These are phyloP conservation scores for Prunus davidiana DNA, from an alignment of 306 rosid species.

Conservation along the genomic window DNA sequence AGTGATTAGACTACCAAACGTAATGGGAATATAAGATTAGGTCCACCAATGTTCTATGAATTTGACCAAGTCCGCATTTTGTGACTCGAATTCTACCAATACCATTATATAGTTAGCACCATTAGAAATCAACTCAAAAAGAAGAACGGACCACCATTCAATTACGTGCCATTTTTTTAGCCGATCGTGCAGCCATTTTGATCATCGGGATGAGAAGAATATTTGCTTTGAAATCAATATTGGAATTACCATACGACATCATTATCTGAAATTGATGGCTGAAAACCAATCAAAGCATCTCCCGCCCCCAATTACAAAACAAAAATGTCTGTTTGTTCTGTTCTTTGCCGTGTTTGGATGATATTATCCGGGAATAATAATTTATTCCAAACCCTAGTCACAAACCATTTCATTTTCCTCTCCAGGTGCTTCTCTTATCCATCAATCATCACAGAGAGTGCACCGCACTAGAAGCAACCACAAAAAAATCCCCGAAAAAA, in stretches of 20 bases:
- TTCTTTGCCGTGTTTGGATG: neutral
- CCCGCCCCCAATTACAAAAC: neutral
- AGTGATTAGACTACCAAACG: neutral
- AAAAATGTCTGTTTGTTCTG: neutral
- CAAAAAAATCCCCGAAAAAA: neutral
- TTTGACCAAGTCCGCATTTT: constrained; percentile 1
- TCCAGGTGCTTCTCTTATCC: neutral
- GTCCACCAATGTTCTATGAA: neutral
- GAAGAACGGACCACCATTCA: neutral
- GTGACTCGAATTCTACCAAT: constrained; percentile 2
- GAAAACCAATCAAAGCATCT: neutral
- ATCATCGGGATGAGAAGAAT: neutral
- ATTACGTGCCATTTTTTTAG: neutral
- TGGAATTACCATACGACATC: no score
- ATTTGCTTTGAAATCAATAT: neutral
- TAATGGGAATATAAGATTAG: neutral
- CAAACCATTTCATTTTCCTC: neutral
- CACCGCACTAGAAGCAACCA: neutral
- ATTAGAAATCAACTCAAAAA: constrained; percentile 7
- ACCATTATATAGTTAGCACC: neutral
- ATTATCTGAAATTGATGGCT: neutral
- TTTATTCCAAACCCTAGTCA: neutral
- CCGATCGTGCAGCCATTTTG: neutral
- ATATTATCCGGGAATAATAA: neutral
- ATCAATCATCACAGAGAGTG: neutral